A percentile compares a stretch with the other conserved stretches of the same genome.
Evolutionary conservation across 805 yeast genomes (phyloP).

Genomic region (Cyberlindnera japonica): DNA sequence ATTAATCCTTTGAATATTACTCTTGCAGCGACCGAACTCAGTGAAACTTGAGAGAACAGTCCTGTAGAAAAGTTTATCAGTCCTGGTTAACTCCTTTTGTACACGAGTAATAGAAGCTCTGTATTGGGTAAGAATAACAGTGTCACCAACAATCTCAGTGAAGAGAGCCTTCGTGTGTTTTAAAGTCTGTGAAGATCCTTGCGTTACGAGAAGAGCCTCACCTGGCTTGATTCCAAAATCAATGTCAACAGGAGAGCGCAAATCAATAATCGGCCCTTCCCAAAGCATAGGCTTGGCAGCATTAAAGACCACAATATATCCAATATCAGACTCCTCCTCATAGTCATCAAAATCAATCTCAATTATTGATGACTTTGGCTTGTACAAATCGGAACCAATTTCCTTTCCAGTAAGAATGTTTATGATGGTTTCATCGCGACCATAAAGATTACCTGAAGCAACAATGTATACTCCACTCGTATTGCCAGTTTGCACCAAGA

Average conservation of each 20-base stretch:
- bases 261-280: constrained; percentile 74
- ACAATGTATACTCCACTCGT: constrained; percentile 75
- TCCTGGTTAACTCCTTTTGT: constrained; percentile 64
- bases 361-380: constrained; percentile 22
- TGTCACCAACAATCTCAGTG: constrained; percentile 52
- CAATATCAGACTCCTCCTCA: constrained; percentile 34
- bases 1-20: constrained; percentile 50
- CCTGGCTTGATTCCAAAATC: constrained; percentile 61
- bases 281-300: constrained; percentile 85
- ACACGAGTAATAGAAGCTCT: constrained; percentile 70
- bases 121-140: constrained; percentile 53
- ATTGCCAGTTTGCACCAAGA: constrained; percentile 68
- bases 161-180: constrained; percentile 55
- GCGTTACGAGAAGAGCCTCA: constrained; percentile 61
- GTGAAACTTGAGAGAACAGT: constrained; percentile 64
- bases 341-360: constrained; percentile 23
- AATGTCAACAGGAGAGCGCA: constrained; percentile 37
- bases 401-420: constrained; percentile 43
- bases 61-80: constrained; percentile 62
- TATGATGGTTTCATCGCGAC: constrained; percentile 40
- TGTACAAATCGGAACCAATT: constrained; percentile 47
- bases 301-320: constrained; percentile 69
- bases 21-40: constrained; percentile 47
- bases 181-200: constrained; percentile 60
- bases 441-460: constrained; percentile 52